Percentiles rank a stretch among this genome's conserved stretches.
phyloP scores from a whole-genome alignment of 352 stramenopile species.

The Phytophthora uliginosa region DNA sequence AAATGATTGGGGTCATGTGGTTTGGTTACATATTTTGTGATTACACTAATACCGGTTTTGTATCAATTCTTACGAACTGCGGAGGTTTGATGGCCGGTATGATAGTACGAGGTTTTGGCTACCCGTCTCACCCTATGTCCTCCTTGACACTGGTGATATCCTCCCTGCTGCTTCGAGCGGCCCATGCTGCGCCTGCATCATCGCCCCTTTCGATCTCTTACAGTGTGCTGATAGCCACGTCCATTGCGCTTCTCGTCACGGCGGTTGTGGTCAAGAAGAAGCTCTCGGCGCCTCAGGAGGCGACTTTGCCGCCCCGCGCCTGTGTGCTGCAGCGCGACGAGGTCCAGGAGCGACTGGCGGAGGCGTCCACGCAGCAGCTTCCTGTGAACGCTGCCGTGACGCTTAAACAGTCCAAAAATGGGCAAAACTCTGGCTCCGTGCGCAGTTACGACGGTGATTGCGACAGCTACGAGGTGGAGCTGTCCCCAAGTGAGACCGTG shows the following conservation, averaged over 20 bases:
- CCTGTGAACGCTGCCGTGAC: constrained; percentile 38
- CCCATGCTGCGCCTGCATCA: constrained; percentile 1
- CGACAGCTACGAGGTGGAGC: constrained; percentile 48
- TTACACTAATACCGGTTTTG: no score
- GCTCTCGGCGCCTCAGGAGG: neutral
- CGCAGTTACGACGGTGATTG: constrained; percentile 29
- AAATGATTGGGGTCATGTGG: no score
- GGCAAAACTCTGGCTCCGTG: constrained; percentile 25
- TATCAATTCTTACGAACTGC: no score
- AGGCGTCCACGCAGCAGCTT: constrained; percentile 25
- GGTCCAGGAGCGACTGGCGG: constrained; percentile 32
- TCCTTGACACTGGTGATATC: neutral
- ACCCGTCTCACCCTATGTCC: neutral
- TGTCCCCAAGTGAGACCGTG: constrained; percentile 15
- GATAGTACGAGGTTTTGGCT: no score
- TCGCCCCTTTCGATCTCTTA: neutral
- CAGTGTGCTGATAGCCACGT: constrained; percentile 8
- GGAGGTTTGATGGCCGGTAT: no score
- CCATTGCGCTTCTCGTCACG: constrained; percentile 14
- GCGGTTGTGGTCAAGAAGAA: constrained; percentile 19
- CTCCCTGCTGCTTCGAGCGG: constrained; percentile 16
- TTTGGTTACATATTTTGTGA: no score
- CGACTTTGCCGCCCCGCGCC: neutral
- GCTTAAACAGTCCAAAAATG: constrained; percentile 13
- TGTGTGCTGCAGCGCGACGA: constrained; percentile 50